A percentile compares a stretch with the other conserved stretches of the same genome.
Conservation (phyloP, 805 yeast genomes). For the Candida morakotiae region DNA sequence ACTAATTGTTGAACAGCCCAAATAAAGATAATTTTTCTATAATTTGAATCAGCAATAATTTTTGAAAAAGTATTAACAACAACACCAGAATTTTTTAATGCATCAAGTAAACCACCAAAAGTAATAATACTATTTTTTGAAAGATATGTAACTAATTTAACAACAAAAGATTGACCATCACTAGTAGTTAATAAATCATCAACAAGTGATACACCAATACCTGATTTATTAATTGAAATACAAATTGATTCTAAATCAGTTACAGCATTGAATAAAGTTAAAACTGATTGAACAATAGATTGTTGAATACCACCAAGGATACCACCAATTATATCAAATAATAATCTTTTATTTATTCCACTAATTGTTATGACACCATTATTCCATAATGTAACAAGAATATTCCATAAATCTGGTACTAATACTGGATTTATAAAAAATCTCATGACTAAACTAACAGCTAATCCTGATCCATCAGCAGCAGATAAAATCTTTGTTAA, state of each 20-base stretch:
- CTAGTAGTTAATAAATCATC: slow-evolving; percentile 9
- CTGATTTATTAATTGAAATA: slow-evolving; percentile 12
- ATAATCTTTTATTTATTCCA: slow-evolving; percentile 6
- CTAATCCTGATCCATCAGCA: slow-evolving; percentile 11
- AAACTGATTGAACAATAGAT: slow-evolving; percentile 5
- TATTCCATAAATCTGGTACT: slow-evolving; percentile 8
- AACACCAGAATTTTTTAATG: slow-evolving; percentile 8
- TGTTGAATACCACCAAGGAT: slow-evolving; percentile 7
- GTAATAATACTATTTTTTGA: slow-evolving; percentile 7
- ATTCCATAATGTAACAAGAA: slow-evolving; percentile 7
- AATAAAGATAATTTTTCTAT: slow-evolving; percentile 8
- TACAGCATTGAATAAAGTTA: slow-evolving; percentile 8
- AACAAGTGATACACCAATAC: slow-evolving; percentile 11
- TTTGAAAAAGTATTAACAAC: slow-evolving; percentile 6
- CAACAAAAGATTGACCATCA: slow-evolving; percentile 10
- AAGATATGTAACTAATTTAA: slow-evolving; percentile 7
- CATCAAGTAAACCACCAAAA: slow-evolving; percentile 5
- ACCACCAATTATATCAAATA: slow-evolving; percentile 8
- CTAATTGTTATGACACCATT: slow-evolving; percentile 8
- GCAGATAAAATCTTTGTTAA: slow-evolving; percentile 8
- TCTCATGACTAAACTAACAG: slow-evolving; percentile 11
- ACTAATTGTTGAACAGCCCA: slow-evolving; percentile 9
- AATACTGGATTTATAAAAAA: slow-evolving; percentile 8
- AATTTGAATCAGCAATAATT: slow-evolving; percentile 7
- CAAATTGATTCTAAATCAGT: slow-evolving; percentile 8